Percentiles rank a stretch among this genome's conserved stretches.
Conservation (phyloP, 345 rosid genomes). For the Populus alba region DNA sequence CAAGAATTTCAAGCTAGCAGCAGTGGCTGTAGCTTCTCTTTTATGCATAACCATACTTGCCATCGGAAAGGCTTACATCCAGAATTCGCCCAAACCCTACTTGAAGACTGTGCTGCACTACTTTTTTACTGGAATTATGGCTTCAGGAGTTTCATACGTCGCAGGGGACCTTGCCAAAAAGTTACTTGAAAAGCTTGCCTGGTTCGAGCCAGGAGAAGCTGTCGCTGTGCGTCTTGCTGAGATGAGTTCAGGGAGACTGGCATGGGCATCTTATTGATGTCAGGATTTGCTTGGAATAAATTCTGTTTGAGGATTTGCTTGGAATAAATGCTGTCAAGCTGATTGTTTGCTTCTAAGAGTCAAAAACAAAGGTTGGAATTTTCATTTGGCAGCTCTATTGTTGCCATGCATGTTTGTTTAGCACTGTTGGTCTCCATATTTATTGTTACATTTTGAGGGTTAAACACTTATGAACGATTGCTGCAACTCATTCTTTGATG, state of each 20-base stretch:
- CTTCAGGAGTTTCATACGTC: slow-evolving; percentile 10
- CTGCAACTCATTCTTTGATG: too few species aligned
- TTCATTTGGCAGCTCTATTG: background rate
- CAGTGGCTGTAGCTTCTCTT: slow-evolving; percentile 13
- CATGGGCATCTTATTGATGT: slow-evolving; percentile 14
- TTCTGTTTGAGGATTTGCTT: too few species aligned
- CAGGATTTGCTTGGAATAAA: background rate
- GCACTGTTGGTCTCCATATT: background rate
- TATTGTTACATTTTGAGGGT: too few species aligned
- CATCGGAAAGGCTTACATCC: slow-evolving; percentile 18
- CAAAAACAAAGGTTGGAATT: background rate
- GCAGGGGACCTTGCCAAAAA: slow-evolving; percentile 1
- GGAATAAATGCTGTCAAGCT: too few species aligned
- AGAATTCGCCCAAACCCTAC: background rate
- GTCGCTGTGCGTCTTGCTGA: background rate
- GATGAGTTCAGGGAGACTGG: background rate
- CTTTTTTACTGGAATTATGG: background rate
- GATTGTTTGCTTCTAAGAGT: background rate
- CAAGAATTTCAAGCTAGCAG: slow-evolving; percentile 16
- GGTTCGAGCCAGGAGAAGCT: slow-evolving; percentile 2
- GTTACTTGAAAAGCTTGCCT: slow-evolving; percentile 6
- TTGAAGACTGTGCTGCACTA: background rate
- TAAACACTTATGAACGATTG: too few species aligned
- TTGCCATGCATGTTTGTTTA: background rate
- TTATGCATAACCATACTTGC: slow-evolving; percentile 19